phyloP scores from a whole-genome alignment of 2,329 filamentous ascomycete species.

The Aspergillus sp. region DNA sequence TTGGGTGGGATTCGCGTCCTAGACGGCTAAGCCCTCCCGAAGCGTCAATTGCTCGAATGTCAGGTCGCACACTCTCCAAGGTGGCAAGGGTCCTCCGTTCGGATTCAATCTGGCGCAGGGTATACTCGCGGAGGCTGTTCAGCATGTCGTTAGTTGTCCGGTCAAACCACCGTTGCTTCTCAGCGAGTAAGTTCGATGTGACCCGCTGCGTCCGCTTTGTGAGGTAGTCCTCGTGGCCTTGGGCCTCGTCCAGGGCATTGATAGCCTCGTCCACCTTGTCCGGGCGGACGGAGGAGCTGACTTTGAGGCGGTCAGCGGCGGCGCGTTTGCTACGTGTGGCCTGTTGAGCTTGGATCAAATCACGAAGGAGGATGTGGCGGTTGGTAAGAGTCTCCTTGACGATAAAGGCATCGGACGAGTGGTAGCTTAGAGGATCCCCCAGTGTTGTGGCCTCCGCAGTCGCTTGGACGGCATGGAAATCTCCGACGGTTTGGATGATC shows the following conservation, averaged over 20 bases:
- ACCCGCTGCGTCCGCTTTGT: constrained; percentile 84
- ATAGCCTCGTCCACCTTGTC: constrained; percentile 99
- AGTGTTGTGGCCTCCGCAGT: constrained; percentile 95
- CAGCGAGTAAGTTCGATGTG: constrained; percentile 81
- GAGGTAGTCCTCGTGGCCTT: constrained; percentile 77
- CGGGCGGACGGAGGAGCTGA: constrained; percentile 78
- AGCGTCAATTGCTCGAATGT: constrained; percentile 88
- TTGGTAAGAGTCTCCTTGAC: constrained; percentile 98
- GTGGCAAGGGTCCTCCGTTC: constrained; percentile 89
- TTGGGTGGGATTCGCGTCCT: constrained; percentile 83
- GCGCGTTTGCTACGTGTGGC: constrained; percentile 77
- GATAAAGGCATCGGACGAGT: constrained; percentile 93
- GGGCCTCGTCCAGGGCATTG: constrained; percentile 80
- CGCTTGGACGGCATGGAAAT: constrained; percentile 93
- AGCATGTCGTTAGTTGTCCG: constrained; percentile 83
- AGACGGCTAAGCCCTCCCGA: constrained; percentile 87
- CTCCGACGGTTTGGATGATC: constrained; percentile 87
- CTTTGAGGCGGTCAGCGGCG: constrained; percentile 85
- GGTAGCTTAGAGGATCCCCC: constrained; percentile 89
- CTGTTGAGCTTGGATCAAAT: constrained; percentile 89
- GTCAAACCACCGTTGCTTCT: constrained; percentile 88
- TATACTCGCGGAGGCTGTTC: constrained; percentile 83
- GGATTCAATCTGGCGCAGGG: constrained; percentile 90
- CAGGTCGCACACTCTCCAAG: constrained; percentile 88
- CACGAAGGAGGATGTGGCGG: constrained; percentile 91